Evolutionary conservation across 1,139 yeast species (phyloP), one percentile per base, ranked within the genome.

Genomic region (Lodderomyces jiufengensis): DNA sequence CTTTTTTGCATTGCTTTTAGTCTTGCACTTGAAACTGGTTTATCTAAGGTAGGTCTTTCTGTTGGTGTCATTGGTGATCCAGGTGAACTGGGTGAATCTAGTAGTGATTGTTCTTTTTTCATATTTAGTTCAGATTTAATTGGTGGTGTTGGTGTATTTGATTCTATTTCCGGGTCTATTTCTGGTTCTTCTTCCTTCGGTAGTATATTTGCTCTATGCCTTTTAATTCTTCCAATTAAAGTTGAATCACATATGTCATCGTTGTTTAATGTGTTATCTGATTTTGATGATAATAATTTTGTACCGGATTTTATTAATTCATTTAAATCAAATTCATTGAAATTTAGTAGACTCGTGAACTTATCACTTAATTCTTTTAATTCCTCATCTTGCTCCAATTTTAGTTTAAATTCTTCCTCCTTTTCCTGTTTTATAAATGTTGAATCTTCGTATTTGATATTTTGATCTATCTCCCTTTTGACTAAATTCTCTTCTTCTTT

Each of bases 1-100:
- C 98, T 75, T 52, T 86, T 85, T 26, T 95, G 97, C 84, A 92
- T 81, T 3, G 97, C 97, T 45, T 88, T 77, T 63, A 88, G 73
- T 55, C 97, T 72, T 1, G 98, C 96, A 41, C 85, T 83, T 29
- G 72, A 64, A 11, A 65, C 70, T 5, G 62, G 56, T 28, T 61
- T 55, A 16, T 51, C 36, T n/a, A 41, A 36, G 10, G 38, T 27
- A 26, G 40, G 40, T 27, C 33, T 34, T 21, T 18, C 10, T 20
- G 26, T 32, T 30, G 34, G 25, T 23, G 18, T 28, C 15, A n/a
- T 27, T 15, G 33, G 20, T 28, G 32, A 23, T 13, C 20, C 14
- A 16, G 30, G 10, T 9, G 31, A 11, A n/a, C n/a, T 27, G 2
- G 26, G 16, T 3, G 35, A 24, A 20, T 21, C 31, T 20, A 12